Base-by-base conservation (phyloP, 257 asterid species). In the Prunella vulgaris region DNA sequence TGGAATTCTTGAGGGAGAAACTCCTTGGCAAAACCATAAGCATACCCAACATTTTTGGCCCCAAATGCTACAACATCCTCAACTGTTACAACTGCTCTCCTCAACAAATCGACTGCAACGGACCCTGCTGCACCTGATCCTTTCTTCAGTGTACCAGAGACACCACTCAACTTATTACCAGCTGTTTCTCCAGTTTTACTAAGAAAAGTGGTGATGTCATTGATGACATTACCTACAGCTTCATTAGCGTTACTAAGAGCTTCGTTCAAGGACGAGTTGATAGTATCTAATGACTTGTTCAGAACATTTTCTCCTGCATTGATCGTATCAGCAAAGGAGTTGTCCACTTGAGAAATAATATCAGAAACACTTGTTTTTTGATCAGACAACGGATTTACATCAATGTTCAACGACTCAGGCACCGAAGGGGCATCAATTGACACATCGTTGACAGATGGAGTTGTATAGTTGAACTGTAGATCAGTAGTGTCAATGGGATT, bases 1-100 rank as follows among this genome's bases (percentile, higher is more conserved):
- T 64, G 91, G 60, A 86, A 57, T 42, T 86, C 93, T 38, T 70
- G 71, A 63, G 98, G 98, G 64, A 93, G 91, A 74, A 85, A 60
- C 22, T 78, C 88, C 84, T 90, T 93, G 37, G 77, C 83, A 17
- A 88, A 81, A 68, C 79, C 78, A 69, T 90, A 93, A 72, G 79
- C 85, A 82, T 82, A 88, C 69, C 82, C 95, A 71, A 82, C 77
- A 69, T 63, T 79, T 35, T 80, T 81, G 30, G 75, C 83, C 54
- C 95, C 97, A 60, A 25, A 64, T 54, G 70, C 59, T 13, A 90
- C 64, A 76, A 83, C 79, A 80, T 85, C 85, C 86, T 90, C 98
- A 7, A 85, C 74, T 33, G 81, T 67, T 14, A 84, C 66, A 66
- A 85, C 75, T 28, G 81, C 48, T 35, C 58, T 68, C 78, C 96